phyloP scores from a whole-genome alignment of 192 early-diverging fungal species.

The Lobulomyces angularis region DNA sequence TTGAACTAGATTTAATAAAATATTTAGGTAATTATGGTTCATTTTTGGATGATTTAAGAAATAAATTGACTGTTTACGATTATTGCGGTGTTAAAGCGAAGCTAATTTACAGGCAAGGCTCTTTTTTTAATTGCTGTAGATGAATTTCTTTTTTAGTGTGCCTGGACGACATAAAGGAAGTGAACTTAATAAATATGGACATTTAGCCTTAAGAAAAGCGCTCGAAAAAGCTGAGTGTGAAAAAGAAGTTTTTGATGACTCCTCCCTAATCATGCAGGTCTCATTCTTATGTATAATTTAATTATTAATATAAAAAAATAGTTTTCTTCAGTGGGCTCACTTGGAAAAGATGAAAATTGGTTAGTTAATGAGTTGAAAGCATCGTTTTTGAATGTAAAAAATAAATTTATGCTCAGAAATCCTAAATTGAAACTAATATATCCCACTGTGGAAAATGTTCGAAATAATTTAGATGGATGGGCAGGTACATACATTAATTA shows the following conservation, averaged over 20 bases:
- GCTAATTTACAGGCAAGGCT: no score
- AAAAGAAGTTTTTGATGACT: slow-evolving; percentile 8
- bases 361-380: slow-evolving; percentile 37
- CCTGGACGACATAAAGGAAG: slow-evolving; percentile 39
- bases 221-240: slow-evolving; percentile 22
- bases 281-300: no score
- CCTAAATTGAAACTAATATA: slow-evolving; percentile 32
- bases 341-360: slow-evolving; percentile 42
- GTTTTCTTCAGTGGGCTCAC: slow-evolving; percentile 50
- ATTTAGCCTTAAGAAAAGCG: slow-evolving; percentile 22
- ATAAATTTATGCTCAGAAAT: slow-evolving; percentile 2
- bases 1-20: slow-evolving; percentile 39
- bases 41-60: slow-evolving; percentile 1
- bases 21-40: slow-evolving; percentile 36
- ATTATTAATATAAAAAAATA: no score
- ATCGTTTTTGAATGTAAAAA: slow-evolving; percentile 20
- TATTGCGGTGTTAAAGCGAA: neutral
- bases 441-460: slow-evolving; percentile 50
- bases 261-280: slow-evolving; percentile 36
- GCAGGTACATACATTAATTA: slow-evolving; percentile 11
- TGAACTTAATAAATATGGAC: slow-evolving; percentile 40
- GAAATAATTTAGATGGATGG: slow-evolving; percentile 50
- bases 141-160: slow-evolving; percentile 31
- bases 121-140: no score
- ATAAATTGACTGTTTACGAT: neutral